Conservation (phyloP, 2,329 filamentous ascomycete species). For the Neofusicoccum kwambonambiense region DNA sequence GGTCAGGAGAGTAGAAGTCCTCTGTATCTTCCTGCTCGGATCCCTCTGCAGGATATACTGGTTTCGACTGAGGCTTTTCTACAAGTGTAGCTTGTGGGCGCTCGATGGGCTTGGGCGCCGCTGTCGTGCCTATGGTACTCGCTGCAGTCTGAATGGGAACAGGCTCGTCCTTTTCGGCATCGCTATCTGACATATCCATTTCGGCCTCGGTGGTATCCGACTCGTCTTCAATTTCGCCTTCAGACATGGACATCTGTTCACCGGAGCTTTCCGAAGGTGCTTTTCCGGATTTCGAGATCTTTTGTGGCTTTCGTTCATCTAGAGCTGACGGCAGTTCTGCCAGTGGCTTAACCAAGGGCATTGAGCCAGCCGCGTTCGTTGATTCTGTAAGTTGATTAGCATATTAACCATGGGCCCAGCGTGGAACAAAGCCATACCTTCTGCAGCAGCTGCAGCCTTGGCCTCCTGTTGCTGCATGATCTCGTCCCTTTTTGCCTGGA, state of each 20-base stretch:
- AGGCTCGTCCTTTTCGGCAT: constrained; percentile 2
- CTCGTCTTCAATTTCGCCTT: constrained; percentile 5
- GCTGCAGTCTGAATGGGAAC: not conserved
- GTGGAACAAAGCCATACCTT: not conserved
- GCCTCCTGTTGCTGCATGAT: constrained; percentile 30
- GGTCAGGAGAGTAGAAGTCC: constrained; percentile 37
- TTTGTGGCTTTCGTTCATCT: not conserved
- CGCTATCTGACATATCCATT: constrained; percentile 21
- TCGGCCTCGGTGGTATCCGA: constrained; percentile 18
- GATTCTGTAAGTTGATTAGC: not conserved
- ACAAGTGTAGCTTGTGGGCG: not conserved
- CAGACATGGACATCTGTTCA: constrained; percentile 5
- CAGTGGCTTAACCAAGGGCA: not conserved
- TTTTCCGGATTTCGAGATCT: not conserved
- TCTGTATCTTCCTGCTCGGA: constrained; percentile 27
- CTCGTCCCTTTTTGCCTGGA: constrained; percentile 43
- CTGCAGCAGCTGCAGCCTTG: not conserved
- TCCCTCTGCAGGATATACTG: not conserved
- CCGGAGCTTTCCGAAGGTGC: constrained; percentile 1
- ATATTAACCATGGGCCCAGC: not conserved
- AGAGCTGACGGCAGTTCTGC: not conserved
- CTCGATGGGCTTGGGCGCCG: not conserved
- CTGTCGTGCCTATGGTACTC: not conserved
- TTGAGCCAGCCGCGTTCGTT: not conserved
- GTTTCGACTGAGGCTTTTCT: not conserved